Conservation (phyloP, 2,329 filamentous ascomycete species). For the Chrysoporthe puriensis region DNA sequence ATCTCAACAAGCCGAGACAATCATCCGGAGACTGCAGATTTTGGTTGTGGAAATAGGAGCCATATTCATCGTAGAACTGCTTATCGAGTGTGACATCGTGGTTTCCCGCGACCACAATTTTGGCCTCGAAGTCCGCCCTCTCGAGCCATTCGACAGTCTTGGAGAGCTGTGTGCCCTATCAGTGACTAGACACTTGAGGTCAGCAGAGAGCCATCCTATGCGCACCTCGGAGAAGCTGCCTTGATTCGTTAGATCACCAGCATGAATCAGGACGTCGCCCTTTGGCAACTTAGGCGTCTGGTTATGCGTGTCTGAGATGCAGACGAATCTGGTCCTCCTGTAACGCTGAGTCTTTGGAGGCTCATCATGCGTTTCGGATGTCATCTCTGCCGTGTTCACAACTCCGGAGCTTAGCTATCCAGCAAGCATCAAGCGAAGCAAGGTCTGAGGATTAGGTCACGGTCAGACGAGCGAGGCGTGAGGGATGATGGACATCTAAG, state of each 20-base stretch:
- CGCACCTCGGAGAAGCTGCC: conserved; percentile 60
- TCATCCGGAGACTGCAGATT: conserved; percentile 53
- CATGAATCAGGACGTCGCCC: conserved; percentile 76
- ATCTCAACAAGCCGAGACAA: conserved; percentile 59
- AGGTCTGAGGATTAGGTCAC: not conserved
- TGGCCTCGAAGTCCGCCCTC: conserved; percentile 67
- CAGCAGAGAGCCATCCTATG: not conserved
- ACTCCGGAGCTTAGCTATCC: not conserved
- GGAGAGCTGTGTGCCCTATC: conserved; percentile 47
- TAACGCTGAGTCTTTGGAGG: conserved; percentile 29
- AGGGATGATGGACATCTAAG: not conserved
- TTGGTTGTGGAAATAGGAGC: conserved; percentile 60
- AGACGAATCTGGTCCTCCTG: conserved; percentile 68
- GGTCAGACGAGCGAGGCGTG: not conserved
- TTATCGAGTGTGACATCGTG: conserved; percentile 74
- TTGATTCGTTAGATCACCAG: conserved; percentile 76
- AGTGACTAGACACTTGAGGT: not conserved
- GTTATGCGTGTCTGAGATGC: conserved; percentile 79
- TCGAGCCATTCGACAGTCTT: conserved; percentile 70
- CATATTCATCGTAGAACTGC: conserved; percentile 61
- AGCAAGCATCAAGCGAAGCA: not conserved
- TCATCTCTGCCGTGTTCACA: conserved; percentile 10
- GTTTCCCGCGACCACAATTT: conserved; percentile 74
- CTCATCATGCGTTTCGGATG: not conserved
- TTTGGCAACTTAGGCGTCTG: conserved; percentile 65